Base-by-base conservation (phyloP, 768 basidiomycete genomes). In the Phylloporus arenicola region DNA sequence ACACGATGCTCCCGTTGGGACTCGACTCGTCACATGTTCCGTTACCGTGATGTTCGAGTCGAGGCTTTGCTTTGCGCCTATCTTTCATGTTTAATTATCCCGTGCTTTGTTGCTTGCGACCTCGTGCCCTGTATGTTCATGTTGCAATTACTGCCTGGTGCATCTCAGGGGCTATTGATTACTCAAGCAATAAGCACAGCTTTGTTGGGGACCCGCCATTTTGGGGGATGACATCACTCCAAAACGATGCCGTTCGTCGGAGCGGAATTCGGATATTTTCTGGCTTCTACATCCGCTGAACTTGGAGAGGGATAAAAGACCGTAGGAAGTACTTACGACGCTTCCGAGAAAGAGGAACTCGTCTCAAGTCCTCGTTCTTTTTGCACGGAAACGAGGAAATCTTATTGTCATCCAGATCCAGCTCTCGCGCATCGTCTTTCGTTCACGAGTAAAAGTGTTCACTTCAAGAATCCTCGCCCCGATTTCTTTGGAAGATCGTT, bases 1-100 rank as follows among this genome's bases (percentile, higher is more conserved):
- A 63, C 46, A 71, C 64, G 10, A 78, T 84, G 74, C 64, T 84
- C 47, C 83, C 84, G 11, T 68, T 86, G 1, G 82, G 83, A 29
- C 62, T 81, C 43, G 68, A 74, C 54, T 62, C 64, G 29, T 57
- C 63, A 22, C 52, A 59, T 50, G 45, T 63, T 27, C 45, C 54
- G 25, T 46, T 43, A 6, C 37, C 53, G 5, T 68, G 50, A 64
- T 22, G 25, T 30, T 11, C 9, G 8, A 6, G 37, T 11, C 25
- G 22, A 33, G 42, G 25, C n/a, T 22, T 14, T 37, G n/a, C 17
- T 35, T 10, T 25, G 22, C 6, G 12, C 5, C 33, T 17, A 42
- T 11, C 7, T 37, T 37, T 37, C 10, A 17, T 19, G 9, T 10
- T 27, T 25, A 24, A 40, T 40, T 8, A 24, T 11, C 20, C 12